phyloP scores from a whole-genome alignment of 495 filamentous ascomycete genomes.

The Hyaloscypha variabilis region DNA sequence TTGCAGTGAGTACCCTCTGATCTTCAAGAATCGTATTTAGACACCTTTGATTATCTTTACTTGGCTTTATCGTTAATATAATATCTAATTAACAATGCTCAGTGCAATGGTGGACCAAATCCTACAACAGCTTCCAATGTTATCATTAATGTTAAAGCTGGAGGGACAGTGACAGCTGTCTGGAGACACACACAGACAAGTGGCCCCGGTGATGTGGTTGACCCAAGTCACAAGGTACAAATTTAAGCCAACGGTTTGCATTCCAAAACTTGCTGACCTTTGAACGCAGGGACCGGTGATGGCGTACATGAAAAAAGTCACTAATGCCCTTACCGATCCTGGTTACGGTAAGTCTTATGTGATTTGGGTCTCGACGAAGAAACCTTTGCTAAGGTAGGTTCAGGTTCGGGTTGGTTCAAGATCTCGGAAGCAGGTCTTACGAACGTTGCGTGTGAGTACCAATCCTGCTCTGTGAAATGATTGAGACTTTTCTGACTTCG shows the following conservation, averaged over 20 bases:
- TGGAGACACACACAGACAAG: conserved; percentile 51
- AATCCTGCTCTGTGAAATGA: not conserved
- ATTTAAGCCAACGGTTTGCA: not conserved
- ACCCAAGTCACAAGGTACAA: conserved; percentile 39
- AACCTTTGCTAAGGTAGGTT: not conserved
- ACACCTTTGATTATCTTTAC: not conserved
- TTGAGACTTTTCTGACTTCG: not conserved
- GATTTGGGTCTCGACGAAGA: not conserved
- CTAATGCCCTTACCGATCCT: conserved; percentile 41
- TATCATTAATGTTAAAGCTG: conserved; percentile 49
- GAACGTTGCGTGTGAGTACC: conserved; percentile 16
- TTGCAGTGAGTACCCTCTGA: conserved; percentile 33
- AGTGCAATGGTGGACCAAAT: conserved; percentile 58
- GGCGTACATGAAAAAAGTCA: conserved; percentile 54
- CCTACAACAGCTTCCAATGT: conserved; percentile 43
- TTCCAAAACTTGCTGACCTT: not conserved
- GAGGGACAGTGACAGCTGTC: conserved; percentile 48
- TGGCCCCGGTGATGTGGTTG: conserved; percentile 47
- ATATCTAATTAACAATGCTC: not conserved
- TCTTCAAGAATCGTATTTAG: not conserved
- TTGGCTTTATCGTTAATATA: not conserved
- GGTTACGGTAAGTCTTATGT: conserved; percentile 23
- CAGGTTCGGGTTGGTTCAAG: conserved; percentile 42
- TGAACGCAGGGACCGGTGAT: conserved; percentile 45
- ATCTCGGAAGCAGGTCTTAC: conserved; percentile 25